Percentiles rank a stretch among this genome's conserved stretches.
These are phyloP conservation scores for Podaxis sp. DNA, from an alignment of 768 basidiomycete species.

Conservation along the genomic window DNA sequence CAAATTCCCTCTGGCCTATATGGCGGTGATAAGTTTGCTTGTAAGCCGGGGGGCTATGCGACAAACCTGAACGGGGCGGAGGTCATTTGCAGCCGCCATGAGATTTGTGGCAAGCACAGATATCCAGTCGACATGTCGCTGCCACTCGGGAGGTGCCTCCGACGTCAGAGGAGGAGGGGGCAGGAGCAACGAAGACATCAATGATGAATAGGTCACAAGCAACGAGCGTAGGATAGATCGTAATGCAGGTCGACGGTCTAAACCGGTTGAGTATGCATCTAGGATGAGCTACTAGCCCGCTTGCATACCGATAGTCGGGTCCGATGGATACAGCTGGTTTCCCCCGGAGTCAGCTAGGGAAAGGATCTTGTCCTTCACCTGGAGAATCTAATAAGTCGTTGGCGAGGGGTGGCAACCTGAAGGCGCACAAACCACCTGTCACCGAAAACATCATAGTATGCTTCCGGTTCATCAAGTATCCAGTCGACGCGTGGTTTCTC, in stretches of 20 bases:
- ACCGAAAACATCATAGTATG: constrained; percentile 79
- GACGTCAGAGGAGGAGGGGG: constrained; percentile 56
- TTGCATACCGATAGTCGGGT: constrained; percentile 62
- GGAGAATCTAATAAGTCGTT: constrained; percentile 7
- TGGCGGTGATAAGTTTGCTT: background rate
- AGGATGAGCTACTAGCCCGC: background rate
- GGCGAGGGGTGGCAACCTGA: constrained; percentile 11
- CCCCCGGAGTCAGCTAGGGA: constrained; percentile 82
- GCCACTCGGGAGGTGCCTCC: constrained; percentile 64
- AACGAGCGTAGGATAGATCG: constrained; percentile 72
- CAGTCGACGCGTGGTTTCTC: constrained; percentile 89
- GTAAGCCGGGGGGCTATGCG: background rate
- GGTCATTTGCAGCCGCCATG: constrained; percentile 86
- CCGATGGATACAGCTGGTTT: constrained; percentile 74
- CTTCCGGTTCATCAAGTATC: constrained; percentile 79
- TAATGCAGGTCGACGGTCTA: constrained; percentile 79
- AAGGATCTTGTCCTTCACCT: constrained; percentile 84
- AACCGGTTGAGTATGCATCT: background rate
- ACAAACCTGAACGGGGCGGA: constrained; percentile 82
- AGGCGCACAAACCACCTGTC: constrained; percentile 83
- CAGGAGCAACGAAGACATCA: constrained; percentile 66
- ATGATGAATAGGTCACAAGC: constrained; percentile 73
- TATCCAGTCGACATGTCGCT: constrained; percentile 77
- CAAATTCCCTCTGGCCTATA: constrained; percentile 74
- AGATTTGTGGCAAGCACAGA: constrained; percentile 79